Base-by-base conservation (phyloP, 2,329 filamentous ascomycete genomes). In the Arthroderma uncinatum region DNA sequence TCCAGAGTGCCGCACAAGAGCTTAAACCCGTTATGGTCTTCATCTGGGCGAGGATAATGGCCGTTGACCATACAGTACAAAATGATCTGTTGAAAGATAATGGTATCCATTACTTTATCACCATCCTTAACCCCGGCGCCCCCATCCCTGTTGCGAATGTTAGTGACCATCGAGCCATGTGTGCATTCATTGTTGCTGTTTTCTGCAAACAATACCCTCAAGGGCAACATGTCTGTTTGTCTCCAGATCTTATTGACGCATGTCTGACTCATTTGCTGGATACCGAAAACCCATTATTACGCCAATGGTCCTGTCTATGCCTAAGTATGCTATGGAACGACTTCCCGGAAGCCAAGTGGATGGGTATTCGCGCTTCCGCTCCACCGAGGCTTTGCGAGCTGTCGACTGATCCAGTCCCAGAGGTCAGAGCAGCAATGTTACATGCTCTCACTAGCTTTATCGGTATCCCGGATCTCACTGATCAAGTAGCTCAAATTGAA, bases 21-120 rank as follows among this genome's bases (percentile, higher is more conserved):
- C 75, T 98, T 60, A 97, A 97, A 68, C 92, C 93, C 0, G 91
- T 97, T 59, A 97, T 98, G 93, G 91, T 98, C 4, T 98, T 97
- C 71, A 98, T 98, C 61, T 98, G 93, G 93, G 91, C 93, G 4
- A 83, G 93, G 53, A 89, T 98, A 44, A 82, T 98, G 62, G 93
- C 93, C 6, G 93, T 98, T 4, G 93, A 98, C 67, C 85, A 93
- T 59, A 89, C 88, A 0, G 96, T 93, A 67, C 93, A 98, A 70
- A 84, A 85, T 61, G 93, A 98, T 70, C 77, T 98, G 10, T 83
- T 97, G 64, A 97, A 97, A 72, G 93, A 98, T 68, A 95, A 91
- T 65, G 93, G 93, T 5, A 97, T 95, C 67, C 89, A 89, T 66
- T 98, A 98, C 73, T 98, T 98, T 70, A 90, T 93, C 55, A 86